Conservation (phyloP, 2,329 filamentous ascomycete species). For the Venturia nashicola region DNA sequence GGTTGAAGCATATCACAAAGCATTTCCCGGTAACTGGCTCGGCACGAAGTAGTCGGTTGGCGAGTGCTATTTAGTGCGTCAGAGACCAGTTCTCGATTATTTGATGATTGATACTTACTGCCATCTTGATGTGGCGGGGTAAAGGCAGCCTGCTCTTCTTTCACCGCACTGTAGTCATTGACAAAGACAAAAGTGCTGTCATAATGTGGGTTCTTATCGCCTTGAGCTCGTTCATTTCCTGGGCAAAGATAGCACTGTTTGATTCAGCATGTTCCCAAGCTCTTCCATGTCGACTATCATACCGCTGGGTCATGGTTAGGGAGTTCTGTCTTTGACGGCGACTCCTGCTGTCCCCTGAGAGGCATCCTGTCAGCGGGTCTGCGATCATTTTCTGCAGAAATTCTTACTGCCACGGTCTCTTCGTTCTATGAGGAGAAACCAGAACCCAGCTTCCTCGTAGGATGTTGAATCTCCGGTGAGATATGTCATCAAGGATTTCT, state of each 20-base stretch:
- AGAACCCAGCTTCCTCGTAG: constrained; percentile 83
- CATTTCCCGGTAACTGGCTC: constrained; percentile 88
- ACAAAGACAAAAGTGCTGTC: constrained; percentile 84
- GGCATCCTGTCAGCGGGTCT: neutral
- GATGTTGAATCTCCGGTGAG: constrained; percentile 87
- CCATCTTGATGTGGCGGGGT: constrained; percentile 36
- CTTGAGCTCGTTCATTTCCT: constrained; percentile 76
- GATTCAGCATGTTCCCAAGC: constrained; percentile 7
- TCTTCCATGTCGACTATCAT: constrained; percentile 4
- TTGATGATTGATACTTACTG: constrained; percentile 24
- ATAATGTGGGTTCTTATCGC: constrained; percentile 78
- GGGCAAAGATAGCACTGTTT: constrained; percentile 84
- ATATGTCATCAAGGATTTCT: constrained; percentile 74
- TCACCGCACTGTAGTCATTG: constrained; percentile 95
- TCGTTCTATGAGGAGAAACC: constrained; percentile 90
- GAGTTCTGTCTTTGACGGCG: constrained; percentile 32
- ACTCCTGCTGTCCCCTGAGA: constrained; percentile 34
- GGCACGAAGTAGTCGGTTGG: constrained; percentile 65
- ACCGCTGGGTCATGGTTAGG: constrained; percentile 65
- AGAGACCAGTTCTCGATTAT: neutral
- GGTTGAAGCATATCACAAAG: constrained; percentile 91
- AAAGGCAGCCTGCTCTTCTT: constrained; percentile 82
- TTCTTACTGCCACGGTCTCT: constrained; percentile 88
- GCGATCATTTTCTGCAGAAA: neutral
- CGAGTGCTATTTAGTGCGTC: constrained; percentile 44